These are phyloP conservation scores for Trichoderma asperelloides DNA, from an alignment of 495 filamentous ascomycete species.

Conservation along the genomic window DNA sequence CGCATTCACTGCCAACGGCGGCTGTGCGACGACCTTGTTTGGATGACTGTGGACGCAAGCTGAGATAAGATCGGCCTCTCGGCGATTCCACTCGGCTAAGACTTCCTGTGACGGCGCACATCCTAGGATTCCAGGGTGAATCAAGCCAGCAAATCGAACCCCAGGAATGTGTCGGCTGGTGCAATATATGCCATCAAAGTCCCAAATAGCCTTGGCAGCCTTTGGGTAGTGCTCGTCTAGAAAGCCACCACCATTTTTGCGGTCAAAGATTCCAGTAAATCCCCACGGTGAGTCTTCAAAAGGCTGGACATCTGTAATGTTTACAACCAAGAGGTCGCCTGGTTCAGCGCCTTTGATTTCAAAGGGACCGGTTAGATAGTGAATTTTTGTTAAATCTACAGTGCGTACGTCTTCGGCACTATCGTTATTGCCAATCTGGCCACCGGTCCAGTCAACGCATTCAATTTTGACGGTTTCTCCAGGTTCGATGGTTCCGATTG, in stretches of 20 bases:
- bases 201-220: conserved; percentile 93
- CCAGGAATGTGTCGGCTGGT: conserved; percentile 83
- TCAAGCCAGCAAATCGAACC: conserved; percentile 82
- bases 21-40: conserved; percentile 66
- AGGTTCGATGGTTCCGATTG: conserved; percentile 64
- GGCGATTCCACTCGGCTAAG: conserved; percentile 64
- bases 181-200: conserved; percentile 93
- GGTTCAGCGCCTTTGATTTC: conserved; percentile 81
- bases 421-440: conserved; percentile 85
- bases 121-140: conserved; percentile 89
- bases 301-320: conserved; percentile 95
- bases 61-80: conserved; percentile 70
- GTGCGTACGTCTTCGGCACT: conserved; percentile 79
- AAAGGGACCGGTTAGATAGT: conserved; percentile 88
- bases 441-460: conserved; percentile 83
- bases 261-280: conserved; percentile 79
- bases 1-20: conserved; percentile 59
- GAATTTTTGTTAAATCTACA: conserved; percentile 74
- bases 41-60: conserved; percentile 20
- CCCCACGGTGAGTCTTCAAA: conserved; percentile 85
- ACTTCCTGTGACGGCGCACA: conserved; percentile 72
- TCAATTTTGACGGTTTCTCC: conserved; percentile 91
- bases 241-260: conserved; percentile 83
- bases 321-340: conserved; percentile 78
- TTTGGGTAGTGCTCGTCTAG: conserved; percentile 85